Conservation (phyloP, 768 basidiomycete species). For the Botryobasidium botryosum region DNA sequence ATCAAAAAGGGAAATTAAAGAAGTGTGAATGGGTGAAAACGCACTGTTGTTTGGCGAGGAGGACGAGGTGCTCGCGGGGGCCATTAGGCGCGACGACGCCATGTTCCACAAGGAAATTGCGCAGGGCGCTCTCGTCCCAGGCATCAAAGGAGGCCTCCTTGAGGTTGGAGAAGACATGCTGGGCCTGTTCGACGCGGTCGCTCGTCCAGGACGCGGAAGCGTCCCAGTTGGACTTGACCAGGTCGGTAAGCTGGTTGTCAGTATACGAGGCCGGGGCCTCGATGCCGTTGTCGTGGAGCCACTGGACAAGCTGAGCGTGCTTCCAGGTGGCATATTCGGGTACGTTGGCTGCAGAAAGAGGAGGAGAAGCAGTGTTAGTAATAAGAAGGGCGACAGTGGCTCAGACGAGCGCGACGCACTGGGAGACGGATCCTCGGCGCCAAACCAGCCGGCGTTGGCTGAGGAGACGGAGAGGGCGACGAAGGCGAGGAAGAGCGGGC, state of each 20-base stretch:
- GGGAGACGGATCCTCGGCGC: background rate
- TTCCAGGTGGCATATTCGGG: slow-evolving; percentile 40
- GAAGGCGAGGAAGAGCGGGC: too few species aligned
- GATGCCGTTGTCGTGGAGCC: slow-evolving; percentile 53
- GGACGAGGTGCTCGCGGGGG: slow-evolving; percentile 59
- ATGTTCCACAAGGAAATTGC: slow-evolving; percentile 72
- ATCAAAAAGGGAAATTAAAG: background rate
- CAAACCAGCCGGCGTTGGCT: slow-evolving; percentile 3
- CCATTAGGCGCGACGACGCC: slow-evolving; percentile 72
- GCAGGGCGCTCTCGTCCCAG: slow-evolving; percentile 73
- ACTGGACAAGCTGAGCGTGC: slow-evolving; percentile 39
- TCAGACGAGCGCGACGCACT: background rate
- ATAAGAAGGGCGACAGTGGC: background rate
- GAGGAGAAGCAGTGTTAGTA: background rate
- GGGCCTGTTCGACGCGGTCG: slow-evolving; percentile 46
- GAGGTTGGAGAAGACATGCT: slow-evolving; percentile 38
- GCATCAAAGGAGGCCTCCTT: slow-evolving; percentile 49
- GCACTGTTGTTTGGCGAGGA: slow-evolving; percentile 52
- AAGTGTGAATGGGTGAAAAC: slow-evolving; percentile 5
- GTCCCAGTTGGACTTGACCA: slow-evolving; percentile 49
- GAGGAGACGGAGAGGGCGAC: background rate
- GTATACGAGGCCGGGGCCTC: slow-evolving; percentile 27
- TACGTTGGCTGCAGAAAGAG: slow-evolving; percentile 2
- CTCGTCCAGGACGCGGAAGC: slow-evolving; percentile 32
- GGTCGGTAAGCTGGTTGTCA: slow-evolving; percentile 26